Base-by-base conservation (phyloP, 306 rosid species). In the Cucurbita moschata region DNA sequence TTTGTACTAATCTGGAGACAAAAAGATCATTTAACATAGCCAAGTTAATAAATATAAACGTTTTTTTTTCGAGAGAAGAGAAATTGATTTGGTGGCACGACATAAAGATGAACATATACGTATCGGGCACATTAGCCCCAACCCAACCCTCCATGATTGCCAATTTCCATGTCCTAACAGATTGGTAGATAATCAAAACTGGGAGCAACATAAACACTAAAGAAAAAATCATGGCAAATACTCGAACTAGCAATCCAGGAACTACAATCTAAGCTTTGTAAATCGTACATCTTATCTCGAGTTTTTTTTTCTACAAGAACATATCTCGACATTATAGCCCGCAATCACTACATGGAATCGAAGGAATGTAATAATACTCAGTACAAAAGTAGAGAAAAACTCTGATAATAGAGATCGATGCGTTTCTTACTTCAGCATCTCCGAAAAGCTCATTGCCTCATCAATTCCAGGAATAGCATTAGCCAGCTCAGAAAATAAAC, bases 371-470 rank as follows among this genome's bases (percentile, higher is more conserved):
- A 21, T 10, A 5, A 47, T 26, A 23, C 42, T 26, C 72, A 19
- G 10, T 42, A 4, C 46, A 50, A 8, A 38, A 50, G 7, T 13
- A 7, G 14, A 49, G n/a, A 65, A 19, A n/a, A 42, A 18, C 3
- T 30, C 44, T 23, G 21, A 69, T 30, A 47, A 51, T 50, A 18
- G 23, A 6, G 43, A 49, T 30, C 35, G 35, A 30, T 3, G 35
- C 1, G 23, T 54, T 58, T 7, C 88, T 87, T 82, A 95, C 99
- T 91, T 95, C 74, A 95, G 83, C 99, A 95, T 95, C 90, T 95
- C 97, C 38, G 99, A 97, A 83, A 95, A 95, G 83, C 99, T 95
- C 99, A 95, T 95, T 10, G 99, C 99, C 84, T 95, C 99, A 19
- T 95, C 97, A 77, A 95, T 95, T 77, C 99, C 99, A 14, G 99